phyloP scores from a whole-genome alignment of 768 basidiomycete genomes.

The Mycena filopes region DNA sequence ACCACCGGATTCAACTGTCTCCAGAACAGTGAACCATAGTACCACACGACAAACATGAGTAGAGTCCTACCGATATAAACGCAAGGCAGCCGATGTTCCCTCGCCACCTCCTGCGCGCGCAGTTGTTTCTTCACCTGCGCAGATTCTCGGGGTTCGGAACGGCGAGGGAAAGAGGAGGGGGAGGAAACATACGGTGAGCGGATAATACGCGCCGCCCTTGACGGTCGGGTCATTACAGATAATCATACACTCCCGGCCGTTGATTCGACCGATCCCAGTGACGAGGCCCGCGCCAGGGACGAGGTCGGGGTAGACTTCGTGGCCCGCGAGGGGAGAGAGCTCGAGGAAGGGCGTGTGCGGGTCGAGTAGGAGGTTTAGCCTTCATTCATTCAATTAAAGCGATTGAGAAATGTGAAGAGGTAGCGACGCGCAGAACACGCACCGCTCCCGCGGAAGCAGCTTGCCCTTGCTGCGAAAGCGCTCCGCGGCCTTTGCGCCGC shows the following conservation, averaged over 20 bases:
- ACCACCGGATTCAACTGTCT: slow-evolving; percentile 87
- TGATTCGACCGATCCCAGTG: slow-evolving; percentile 83
- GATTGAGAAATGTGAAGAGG: not conserved
- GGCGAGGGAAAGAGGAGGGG: too few relatives aligned
- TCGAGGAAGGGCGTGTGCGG: slow-evolving; percentile 92
- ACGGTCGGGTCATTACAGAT: slow-evolving; percentile 96
- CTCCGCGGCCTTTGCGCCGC: slow-evolving; percentile 78
- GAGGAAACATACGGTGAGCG: slow-evolving; percentile 71
- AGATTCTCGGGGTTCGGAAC: too few relatives aligned
- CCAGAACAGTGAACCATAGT: slow-evolving; percentile 18
- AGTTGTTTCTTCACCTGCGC: slow-evolving; percentile 93
- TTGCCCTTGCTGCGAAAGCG: slow-evolving; percentile 84
- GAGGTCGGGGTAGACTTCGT: slow-evolving; percentile 84
- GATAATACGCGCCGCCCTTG: slow-evolving; percentile 94
- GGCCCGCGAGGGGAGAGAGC: slow-evolving; percentile 85
- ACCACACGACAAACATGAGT: not conserved
- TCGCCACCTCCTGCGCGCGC: slow-evolving; percentile 93
- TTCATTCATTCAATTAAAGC: slow-evolving; percentile 41
- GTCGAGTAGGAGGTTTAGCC: slow-evolving; percentile 81
- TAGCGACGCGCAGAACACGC: slow-evolving; percentile 34
- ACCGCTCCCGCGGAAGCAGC: slow-evolving; percentile 88
- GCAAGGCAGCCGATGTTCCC: slow-evolving; percentile 89
- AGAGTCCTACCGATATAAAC: slow-evolving; percentile 83
- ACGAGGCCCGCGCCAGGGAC: slow-evolving; percentile 93
- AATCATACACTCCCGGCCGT: slow-evolving; percentile 86